Evolutionary conservation across 139 green algal species (phyloP).

Genomic region (Raphidocelis subcapitata): DNA sequence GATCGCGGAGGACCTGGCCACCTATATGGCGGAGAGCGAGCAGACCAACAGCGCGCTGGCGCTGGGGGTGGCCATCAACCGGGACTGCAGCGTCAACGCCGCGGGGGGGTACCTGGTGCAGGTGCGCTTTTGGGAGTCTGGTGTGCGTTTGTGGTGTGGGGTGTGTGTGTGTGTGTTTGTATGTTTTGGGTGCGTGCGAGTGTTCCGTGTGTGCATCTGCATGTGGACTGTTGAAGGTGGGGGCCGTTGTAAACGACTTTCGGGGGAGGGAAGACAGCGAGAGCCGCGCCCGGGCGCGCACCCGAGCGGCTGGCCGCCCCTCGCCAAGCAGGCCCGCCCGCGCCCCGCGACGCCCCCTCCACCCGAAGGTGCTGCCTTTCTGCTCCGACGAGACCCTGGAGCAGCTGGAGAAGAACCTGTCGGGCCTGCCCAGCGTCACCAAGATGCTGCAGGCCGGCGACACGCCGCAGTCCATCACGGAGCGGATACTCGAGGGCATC

Average conservation of each 20-base stretch:
- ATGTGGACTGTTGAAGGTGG: too few relatives aligned
- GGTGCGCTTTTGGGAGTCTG: conserved; percentile 30
- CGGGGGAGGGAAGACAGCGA: too few relatives aligned
- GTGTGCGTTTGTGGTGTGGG: too few relatives aligned
- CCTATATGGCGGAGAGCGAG: conserved; percentile 77
- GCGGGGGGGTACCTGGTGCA: conserved; percentile 89
- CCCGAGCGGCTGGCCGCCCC: too few relatives aligned
- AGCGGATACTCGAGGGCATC: conserved; percentile 66
- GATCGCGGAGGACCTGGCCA: conserved; percentile 88
- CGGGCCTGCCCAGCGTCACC: conserved; percentile 52
- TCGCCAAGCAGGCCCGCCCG: too few relatives aligned
- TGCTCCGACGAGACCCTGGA: conserved; percentile 83
- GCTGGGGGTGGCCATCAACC: conserved; percentile 78
- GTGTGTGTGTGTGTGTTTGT: too few relatives aligned
- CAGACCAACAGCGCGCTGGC: conserved; percentile 81
- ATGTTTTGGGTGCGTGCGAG: too few relatives aligned
- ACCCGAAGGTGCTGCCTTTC: conserved; percentile 81
- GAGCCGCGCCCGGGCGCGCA: too few relatives aligned
- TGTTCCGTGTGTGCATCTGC: too few relatives aligned
- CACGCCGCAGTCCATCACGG: conserved; percentile 58
- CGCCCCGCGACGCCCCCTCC: too few relatives aligned
- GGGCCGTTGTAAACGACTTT: too few relatives aligned
- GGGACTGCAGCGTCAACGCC: conserved; percentile 54
- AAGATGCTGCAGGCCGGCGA: conserved; percentile 65
- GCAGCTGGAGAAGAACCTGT: conserved; percentile 79